Percentiles rank a stretch among this genome's conserved stretches.
These are phyloP conservation scores for Kurtzmaniella quercitrusa DNA, from an alignment of 1,139 yeast species.

Conservation along the genomic window DNA sequence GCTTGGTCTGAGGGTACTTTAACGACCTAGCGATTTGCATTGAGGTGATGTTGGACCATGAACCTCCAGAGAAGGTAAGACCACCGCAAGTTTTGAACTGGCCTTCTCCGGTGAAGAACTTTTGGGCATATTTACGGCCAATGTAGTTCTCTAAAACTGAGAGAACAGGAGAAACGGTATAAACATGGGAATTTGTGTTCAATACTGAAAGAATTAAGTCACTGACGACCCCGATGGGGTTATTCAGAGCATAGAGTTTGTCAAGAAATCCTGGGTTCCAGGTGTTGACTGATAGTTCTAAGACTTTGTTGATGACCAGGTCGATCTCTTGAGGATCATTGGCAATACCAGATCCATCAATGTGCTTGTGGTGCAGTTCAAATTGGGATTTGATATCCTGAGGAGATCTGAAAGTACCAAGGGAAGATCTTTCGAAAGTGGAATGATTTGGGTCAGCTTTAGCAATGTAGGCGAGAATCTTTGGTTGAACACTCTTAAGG, in stretches of 20 bases:
- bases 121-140: slow-evolving; percentile 61
- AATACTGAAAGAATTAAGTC: slow-evolving; percentile 67
- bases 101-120: slow-evolving; percentile 43
- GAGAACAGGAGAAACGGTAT: slow-evolving; percentile 79
- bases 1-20: slow-evolving; percentile 66
- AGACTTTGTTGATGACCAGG: slow-evolving; percentile 50
- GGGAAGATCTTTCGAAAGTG: slow-evolving; percentile 23
- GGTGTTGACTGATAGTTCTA: slow-evolving; percentile 71
- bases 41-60: slow-evolving; percentile 81
- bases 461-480: slow-evolving; percentile 31
- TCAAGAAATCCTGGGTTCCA: slow-evolving; percentile 89
- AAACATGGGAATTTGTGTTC: slow-evolving; percentile 84
- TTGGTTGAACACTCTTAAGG: slow-evolving; percentile 31
- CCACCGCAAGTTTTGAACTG: slow-evolving; percentile 63
- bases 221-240: slow-evolving; percentile 77
- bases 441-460: slow-evolving; percentile 29
- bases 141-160: slow-evolving; percentile 71
- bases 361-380: slow-evolving; percentile 7
- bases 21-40: slow-evolving; percentile 72
- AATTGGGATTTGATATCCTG: slow-evolving; percentile 25
- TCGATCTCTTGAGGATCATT: slow-evolving; percentile 27
- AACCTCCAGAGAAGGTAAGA: slow-evolving; percentile 81
- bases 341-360: slow-evolving; percentile 13
- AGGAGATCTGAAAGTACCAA: slow-evolving; percentile 40
- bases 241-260: slow-evolving; percentile 78